These are phyloP conservation scores for Flaveria linearis DNA, from an alignment of 129 eudicot species.

Conservation along the genomic window DNA sequence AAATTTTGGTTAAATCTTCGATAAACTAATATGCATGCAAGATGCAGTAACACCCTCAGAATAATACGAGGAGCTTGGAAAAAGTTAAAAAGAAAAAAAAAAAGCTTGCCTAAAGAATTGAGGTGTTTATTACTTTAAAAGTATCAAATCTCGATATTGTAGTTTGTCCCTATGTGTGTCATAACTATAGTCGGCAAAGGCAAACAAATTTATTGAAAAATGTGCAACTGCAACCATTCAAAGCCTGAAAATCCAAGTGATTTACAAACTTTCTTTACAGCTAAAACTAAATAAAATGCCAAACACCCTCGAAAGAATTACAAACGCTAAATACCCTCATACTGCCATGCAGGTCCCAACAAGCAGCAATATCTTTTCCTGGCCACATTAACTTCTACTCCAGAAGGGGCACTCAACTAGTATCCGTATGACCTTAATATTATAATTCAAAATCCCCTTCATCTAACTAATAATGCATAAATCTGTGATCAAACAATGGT, in stretches of 20 bases:
- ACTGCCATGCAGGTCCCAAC: background rate
- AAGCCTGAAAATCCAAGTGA: background rate
- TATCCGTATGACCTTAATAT: background rate
- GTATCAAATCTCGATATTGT: too few species aligned
- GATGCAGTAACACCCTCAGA: constrained; percentile 10
- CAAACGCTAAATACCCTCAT: background rate
- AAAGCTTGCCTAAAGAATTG: background rate
- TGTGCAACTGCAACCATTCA: background rate
- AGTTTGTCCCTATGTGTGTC: too few species aligned
- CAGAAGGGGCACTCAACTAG: background rate
- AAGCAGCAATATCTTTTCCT: background rate
- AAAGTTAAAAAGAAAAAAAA: background rate
- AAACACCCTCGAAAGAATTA: background rate
- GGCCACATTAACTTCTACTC: background rate
- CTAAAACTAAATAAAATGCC: background rate
- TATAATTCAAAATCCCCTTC: background rate
- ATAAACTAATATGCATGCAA: constrained; percentile 12
- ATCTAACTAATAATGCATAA: background rate
- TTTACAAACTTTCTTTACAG: background rate
- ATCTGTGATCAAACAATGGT: background rate
- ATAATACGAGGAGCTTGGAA: constrained; percentile 1
- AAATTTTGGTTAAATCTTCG: background rate
- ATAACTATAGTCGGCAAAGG: too few species aligned
- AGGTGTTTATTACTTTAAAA: background rate
- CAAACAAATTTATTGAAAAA: too few species aligned